Evolutionary conservation across 2,329 filamentous ascomycete genomes (phyloP), one percentile per base, ranked within the genome.

Genomic region (Alternaria metachromatica): DNA sequence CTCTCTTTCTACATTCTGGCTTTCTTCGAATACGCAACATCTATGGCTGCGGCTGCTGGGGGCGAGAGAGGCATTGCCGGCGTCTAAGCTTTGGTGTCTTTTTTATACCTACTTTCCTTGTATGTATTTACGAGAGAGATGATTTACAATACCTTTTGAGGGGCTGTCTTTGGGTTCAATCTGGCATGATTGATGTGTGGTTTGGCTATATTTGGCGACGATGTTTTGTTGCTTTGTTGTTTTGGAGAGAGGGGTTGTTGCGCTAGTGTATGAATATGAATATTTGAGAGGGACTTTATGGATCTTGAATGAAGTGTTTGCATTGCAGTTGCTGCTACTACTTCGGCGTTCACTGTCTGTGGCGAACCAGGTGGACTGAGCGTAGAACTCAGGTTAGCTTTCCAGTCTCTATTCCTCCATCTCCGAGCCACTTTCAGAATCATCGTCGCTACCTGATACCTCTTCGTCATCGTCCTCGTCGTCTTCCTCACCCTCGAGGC

Each of bases 401-500:
- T 18, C 15, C 25, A 30, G 18, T 20, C 1, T 10, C 46, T 70
- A 74, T 55, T 72, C 68, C 41, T 76, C 69, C 70, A 73, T 76
- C 57, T 74, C 72, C 4, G 69, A 69, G n/a, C 67, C 76, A 48
- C 69, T 73, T 58, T 71, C 74, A 9, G 49, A 53, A 23, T 58
- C 62, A 6, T 70, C 71, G 20, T 56, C 68, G 49, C 62, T 89
- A 88, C 0, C 86, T 85, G 0, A 87, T 86, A 55, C 89, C 0
- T 86, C 86, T 0, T 87, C 87, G 0, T 86, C 84, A 0, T 85
- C 84, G 0, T 87, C 87, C 3, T 88, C 88, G 5, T 88, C 87
- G 0, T 86, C 88, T 4, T 86, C 87, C 3, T 83, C 84, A 3
- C 85, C 86, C 77, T 91, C 87, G 50, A 97, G 82, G 1, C 95